A percentile compares a stretch with the other conserved stretches of the same genome.
Evolutionary conservation across 306 rosid species (phyloP).

Genomic region (Cajanus cajan): DNA sequence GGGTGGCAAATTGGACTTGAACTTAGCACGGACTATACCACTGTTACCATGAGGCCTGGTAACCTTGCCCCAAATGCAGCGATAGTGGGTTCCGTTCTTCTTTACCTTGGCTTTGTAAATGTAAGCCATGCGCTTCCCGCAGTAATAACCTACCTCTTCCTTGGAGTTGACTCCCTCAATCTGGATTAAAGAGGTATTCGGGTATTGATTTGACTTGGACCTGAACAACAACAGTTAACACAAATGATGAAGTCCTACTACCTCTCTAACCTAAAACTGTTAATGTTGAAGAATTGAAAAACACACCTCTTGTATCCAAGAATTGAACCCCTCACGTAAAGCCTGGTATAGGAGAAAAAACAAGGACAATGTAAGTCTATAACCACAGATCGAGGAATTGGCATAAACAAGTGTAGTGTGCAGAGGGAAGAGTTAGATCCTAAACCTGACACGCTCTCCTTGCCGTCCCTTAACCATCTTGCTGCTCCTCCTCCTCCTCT

Average conservation of each 20-base stretch:
- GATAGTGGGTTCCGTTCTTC: constrained; percentile 74
- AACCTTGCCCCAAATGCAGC: constrained; percentile 99
- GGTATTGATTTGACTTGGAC: constrained; percentile 94
- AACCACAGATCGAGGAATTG: too few species aligned
- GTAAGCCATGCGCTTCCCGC: constrained; percentile 90
- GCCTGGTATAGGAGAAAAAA: constrained; percentile 51
- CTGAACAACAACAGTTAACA: constrained; percentile 39
- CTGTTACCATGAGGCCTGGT: constrained; percentile 92
- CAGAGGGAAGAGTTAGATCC: constrained; percentile 4
- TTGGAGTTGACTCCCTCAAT: constrained; percentile 90
- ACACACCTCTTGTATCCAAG: constrained; percentile 92
- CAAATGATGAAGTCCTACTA: neutral
- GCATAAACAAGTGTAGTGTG: too few species aligned
- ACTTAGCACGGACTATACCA: constrained; percentile 90
- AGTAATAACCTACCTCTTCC: constrained; percentile 85
- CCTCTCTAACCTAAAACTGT: neutral
- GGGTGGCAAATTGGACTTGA: constrained; percentile 88
- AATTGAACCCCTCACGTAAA: constrained; percentile 75
- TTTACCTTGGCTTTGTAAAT: constrained; percentile 93
- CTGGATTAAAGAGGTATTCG: constrained; percentile 80
- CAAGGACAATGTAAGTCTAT: too few species aligned
- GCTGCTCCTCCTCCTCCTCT: too few species aligned
- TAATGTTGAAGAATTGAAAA: neutral
- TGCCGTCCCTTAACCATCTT: too few species aligned
- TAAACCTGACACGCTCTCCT: constrained; percentile 90